Conservation (phyloP, 306 rosid species). For the Cucurbita moschata region DNA sequence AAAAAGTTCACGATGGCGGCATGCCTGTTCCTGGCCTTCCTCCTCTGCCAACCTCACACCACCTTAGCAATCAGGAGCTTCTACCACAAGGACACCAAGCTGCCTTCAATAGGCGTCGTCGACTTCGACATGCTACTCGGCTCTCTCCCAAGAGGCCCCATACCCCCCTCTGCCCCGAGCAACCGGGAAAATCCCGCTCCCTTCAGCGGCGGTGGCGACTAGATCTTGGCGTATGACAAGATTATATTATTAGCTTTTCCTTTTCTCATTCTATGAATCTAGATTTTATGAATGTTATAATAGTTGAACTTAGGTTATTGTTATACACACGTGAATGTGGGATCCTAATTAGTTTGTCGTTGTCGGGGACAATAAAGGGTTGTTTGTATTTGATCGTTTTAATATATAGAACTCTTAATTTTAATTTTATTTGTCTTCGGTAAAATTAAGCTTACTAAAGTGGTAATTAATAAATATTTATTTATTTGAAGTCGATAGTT, state of each 20-base stretch:
- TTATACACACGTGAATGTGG: not conserved
- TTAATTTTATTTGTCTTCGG: too few species aligned
- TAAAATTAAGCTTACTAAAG: too few species aligned
- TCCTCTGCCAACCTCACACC: not conserved
- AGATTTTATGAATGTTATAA: not conserved
- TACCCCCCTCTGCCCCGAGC: not conserved
- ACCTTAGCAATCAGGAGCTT: not conserved
- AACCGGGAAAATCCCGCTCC: not conserved
- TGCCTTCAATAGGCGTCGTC: not conserved
- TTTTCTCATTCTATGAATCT: not conserved
- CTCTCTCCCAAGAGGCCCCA: not conserved
- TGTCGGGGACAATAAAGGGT: too few species aligned
- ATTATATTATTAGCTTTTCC: too few species aligned
- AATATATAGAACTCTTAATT: too few species aligned
- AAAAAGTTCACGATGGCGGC: not conserved
- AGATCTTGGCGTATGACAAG: not conserved
- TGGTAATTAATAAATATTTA: too few species aligned
- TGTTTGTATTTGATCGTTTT: too few species aligned
- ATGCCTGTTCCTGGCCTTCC: not conserved
- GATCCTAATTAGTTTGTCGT: not conserved
- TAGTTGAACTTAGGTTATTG: not conserved
- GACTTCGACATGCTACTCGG: not conserved
- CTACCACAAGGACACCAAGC: not conserved
- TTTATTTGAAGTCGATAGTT: too few species aligned
- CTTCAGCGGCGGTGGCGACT: not conserved